Percentiles rank a stretch among this genome's conserved stretches.
These are phyloP conservation scores for Metschnikowia noctiluminum DNA, from an alignment of 805 yeast genomes.

Conservation along the genomic window DNA sequence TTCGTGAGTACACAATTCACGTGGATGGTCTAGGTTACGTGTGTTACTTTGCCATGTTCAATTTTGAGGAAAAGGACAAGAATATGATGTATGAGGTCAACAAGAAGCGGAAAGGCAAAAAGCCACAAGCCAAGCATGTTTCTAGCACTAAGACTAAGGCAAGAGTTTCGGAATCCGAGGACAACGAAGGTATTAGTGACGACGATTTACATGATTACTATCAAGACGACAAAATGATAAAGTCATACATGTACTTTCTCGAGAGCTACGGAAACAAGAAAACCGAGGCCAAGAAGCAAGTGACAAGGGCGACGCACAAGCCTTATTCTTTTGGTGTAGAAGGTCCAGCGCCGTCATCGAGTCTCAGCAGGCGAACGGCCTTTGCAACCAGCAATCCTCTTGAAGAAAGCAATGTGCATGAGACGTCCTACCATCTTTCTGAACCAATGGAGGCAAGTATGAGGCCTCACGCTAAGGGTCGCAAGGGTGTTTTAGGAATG, in stretches of 20 bases:
- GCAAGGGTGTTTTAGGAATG: constrained; percentile 69
- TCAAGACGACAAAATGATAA: constrained; percentile 85
- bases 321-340: background rate
- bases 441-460: constrained; percentile 30
- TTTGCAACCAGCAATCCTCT: background rate
- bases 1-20: constrained; percentile 83
- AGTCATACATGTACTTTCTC: constrained; percentile 81
- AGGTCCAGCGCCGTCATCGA: constrained; percentile 4
- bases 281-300: constrained; percentile 1
- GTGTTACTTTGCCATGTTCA: constrained; percentile 91
- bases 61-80: constrained; percentile 59
- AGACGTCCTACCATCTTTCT: constrained; percentile 26
- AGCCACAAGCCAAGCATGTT: constrained; percentile 14
- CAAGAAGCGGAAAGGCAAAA: constrained; percentile 18
- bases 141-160: constrained; percentile 3
- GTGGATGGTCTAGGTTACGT: constrained; percentile 95
- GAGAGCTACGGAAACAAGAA: constrained; percentile 65
- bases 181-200: constrained; percentile 19
- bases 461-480: constrained; percentile 27
- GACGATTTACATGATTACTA: constrained; percentile 36
- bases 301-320: background rate
- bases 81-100: constrained; percentile 38
- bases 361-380: background rate
- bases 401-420: constrained; percentile 16
- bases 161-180: constrained; percentile 16